These are phyloP conservation scores for Populus euphratica DNA, from an alignment of 345 rosid species.

Conservation along the genomic window DNA sequence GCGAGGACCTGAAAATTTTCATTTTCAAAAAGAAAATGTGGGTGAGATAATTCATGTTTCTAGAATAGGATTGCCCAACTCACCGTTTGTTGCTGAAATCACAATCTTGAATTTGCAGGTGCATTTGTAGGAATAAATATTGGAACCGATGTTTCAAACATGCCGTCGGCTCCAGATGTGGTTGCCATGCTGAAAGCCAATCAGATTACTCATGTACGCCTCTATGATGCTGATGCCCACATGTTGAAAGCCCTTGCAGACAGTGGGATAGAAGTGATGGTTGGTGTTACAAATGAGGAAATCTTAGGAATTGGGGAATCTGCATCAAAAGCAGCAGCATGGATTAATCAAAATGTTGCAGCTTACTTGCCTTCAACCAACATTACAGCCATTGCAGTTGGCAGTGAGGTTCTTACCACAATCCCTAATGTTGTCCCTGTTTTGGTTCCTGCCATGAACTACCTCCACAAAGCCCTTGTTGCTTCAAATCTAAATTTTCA, in stretches of 20 bases:
- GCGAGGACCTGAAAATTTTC: background rate
- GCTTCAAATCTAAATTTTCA: slow-evolving; percentile 74
- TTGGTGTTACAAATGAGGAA: slow-evolving; percentile 79
- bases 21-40: background rate
- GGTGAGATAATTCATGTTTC: background rate
- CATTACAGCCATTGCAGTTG: slow-evolving; percentile 89
- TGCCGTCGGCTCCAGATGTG: slow-evolving; percentile 70
- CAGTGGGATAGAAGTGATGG: slow-evolving; percentile 72
- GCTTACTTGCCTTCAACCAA: slow-evolving; percentile 82
- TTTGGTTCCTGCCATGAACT: slow-evolving; percentile 71
- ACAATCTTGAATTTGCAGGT: slow-evolving; percentile 39
- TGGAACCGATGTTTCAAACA: slow-evolving; percentile 68
- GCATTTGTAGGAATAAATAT: slow-evolving; percentile 82
- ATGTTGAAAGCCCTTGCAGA: slow-evolving; percentile 83
- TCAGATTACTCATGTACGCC: slow-evolving; percentile 79
- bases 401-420: slow-evolving; percentile 82
- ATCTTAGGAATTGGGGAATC: slow-evolving; percentile 74
- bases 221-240: slow-evolving; percentile 77
- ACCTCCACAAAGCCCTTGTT: slow-evolving; percentile 83
- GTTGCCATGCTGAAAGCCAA: slow-evolving; percentile 53
- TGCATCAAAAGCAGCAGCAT: slow-evolving; percentile 74
- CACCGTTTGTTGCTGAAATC: slow-evolving; percentile 5
- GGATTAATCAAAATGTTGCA: slow-evolving; percentile 82
- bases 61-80: background rate
- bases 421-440: slow-evolving; percentile 70